A percentile compares a stretch with the other conserved stretches of the same genome.
phyloP scores from a whole-genome alignment of 768 basidiomycete species.

The Mycena vulgaris region DNA sequence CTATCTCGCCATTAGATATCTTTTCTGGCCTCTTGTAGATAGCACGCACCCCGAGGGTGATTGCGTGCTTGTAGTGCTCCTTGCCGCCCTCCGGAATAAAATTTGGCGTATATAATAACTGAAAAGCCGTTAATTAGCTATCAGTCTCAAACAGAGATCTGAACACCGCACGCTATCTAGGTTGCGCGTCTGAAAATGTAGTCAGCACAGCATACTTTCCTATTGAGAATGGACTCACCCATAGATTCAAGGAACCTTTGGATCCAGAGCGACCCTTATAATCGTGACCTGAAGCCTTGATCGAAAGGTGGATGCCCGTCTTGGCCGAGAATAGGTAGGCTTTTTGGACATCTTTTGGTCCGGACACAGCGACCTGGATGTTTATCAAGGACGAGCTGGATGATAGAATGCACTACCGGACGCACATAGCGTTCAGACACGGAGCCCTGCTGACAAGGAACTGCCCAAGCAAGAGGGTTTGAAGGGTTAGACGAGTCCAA shows the following conservation, averaged over 20 bases:
- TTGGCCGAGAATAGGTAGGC: slow-evolving; percentile 41
- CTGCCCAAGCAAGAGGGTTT: slow-evolving; percentile 34
- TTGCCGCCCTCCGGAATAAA: slow-evolving; percentile 41
- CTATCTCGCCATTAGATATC: slow-evolving; percentile 34
- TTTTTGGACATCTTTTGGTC: slow-evolving; percentile 42
- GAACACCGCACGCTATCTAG: background rate
- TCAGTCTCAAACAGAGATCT: background rate
- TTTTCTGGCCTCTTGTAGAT: too few relatives aligned
- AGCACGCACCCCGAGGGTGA: slow-evolving; percentile 47
- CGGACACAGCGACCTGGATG: slow-evolving; percentile 38
- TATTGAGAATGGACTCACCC: slow-evolving; percentile 35
- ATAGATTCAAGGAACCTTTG: slow-evolving; percentile 43
- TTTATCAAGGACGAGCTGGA: background rate
- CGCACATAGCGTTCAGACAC: slow-evolving; percentile 41
- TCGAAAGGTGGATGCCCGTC: slow-evolving; percentile 43
- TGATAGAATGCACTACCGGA: background rate
- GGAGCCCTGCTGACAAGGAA: slow-evolving; percentile 39
- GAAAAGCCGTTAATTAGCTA: background rate
- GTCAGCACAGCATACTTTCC: background rate
- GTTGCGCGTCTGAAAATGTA: background rate
- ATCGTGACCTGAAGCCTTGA: too few relatives aligned
- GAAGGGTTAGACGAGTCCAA: slow-evolving; percentile 44
- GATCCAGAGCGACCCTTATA: slow-evolving; percentile 45
- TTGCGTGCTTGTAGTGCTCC: slow-evolving; percentile 32
- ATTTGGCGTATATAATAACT: slow-evolving; percentile 41